A percentile compares a stretch with the other conserved stretches of the same genome.
Evolutionary conservation across 2,329 filamentous ascomycete genomes (phyloP).

Genomic region (Paraphoma chrysanthemicola): DNA sequence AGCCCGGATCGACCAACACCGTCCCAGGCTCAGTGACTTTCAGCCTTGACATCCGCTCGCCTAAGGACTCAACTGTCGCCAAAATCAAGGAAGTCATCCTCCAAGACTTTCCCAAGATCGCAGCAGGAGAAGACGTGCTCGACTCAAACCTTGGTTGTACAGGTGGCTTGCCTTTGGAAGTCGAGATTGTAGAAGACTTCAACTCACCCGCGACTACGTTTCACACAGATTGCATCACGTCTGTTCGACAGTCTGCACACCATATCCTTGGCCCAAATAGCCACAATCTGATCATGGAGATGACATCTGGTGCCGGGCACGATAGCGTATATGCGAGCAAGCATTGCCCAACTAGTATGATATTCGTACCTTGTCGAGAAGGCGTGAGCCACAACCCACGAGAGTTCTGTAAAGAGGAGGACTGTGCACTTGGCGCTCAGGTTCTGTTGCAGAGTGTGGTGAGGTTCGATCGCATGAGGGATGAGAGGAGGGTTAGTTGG

Average conservation of each 20-base stretch:
- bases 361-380: slow-evolving; percentile 56
- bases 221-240: slow-evolving; percentile 70
- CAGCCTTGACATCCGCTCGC: slow-evolving; percentile 71
- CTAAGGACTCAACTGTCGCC: slow-evolving; percentile 62
- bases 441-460: slow-evolving; percentile 59
- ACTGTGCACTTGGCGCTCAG: slow-evolving; percentile 57
- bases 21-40: slow-evolving; percentile 73
- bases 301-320: slow-evolving; percentile 71
- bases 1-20: slow-evolving; percentile 75
- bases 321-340: slow-evolving; percentile 58
- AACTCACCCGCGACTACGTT: slow-evolving; percentile 66
- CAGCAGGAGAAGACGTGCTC: slow-evolving; percentile 62
- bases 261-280: slow-evolving; percentile 61
- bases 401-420: slow-evolving; percentile 54
- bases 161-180: slow-evolving; percentile 58
- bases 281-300: slow-evolving; percentile 62
- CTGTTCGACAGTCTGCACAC: slow-evolving; percentile 67
- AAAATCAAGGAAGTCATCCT: slow-evolving; percentile 65
- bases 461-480: slow-evolving; percentile 56
- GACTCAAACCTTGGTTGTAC: slow-evolving; percentile 53
- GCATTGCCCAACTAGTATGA: slow-evolving; percentile 56
- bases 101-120: slow-evolving; percentile 66
- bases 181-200: slow-evolving; percentile 68
- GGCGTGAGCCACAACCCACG: slow-evolving; percentile 57
- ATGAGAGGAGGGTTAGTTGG: slow-evolving; percentile 41